Conservation (phyloP, 2,329 filamentous ascomycete species). For the Elsinoe necatrix region DNA sequence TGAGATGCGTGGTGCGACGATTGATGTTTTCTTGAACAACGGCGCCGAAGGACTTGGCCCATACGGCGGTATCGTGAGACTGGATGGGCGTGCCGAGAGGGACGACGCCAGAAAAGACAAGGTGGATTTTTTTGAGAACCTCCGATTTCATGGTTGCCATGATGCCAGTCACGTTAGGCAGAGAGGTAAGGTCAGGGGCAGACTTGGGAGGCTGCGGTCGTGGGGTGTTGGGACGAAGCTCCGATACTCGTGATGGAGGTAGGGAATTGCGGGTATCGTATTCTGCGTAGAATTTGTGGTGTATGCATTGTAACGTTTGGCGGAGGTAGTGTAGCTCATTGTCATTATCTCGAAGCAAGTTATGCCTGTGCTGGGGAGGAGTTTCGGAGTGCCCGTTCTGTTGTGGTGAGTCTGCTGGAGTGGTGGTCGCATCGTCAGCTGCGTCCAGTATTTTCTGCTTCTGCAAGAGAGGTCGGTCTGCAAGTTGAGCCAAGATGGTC, state of each 20-base stretch:
- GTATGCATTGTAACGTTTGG: constrained; percentile 64
- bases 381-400: constrained; percentile 31
- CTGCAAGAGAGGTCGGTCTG: constrained; percentile 79
- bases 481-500: constrained; percentile 77
- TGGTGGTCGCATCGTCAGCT: constrained; percentile 55
- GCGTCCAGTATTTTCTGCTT: constrained; percentile 87
- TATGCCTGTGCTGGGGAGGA: constrained; percentile 49
- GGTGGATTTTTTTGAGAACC: constrained; percentile 64
- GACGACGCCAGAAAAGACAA: constrained; percentile 87
- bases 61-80: constrained; percentile 73
- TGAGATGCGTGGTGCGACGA: constrained; percentile 56
- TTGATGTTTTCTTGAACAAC: constrained; percentile 52
- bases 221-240: constrained; percentile 43
- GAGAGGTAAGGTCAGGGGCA: constrained; percentile 45
- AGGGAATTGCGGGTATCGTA: constrained; percentile 48
- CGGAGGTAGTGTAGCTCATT: constrained; percentile 70
- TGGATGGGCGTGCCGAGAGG: constrained; percentile 72
- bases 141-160: constrained; percentile 71
- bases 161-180: constrained; percentile 81
- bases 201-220: constrained; percentile 35
- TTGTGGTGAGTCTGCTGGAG: constrained; percentile 32
- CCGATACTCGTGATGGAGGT: constrained; percentile 34
- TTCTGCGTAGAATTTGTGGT: constrained; percentile 71
- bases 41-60: constrained; percentile 80
- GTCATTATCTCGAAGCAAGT: constrained; percentile 81